Evolutionary conservation across 208 protist genomes (phyloP).

Genomic region (Leishmania guyanensis): DNA sequence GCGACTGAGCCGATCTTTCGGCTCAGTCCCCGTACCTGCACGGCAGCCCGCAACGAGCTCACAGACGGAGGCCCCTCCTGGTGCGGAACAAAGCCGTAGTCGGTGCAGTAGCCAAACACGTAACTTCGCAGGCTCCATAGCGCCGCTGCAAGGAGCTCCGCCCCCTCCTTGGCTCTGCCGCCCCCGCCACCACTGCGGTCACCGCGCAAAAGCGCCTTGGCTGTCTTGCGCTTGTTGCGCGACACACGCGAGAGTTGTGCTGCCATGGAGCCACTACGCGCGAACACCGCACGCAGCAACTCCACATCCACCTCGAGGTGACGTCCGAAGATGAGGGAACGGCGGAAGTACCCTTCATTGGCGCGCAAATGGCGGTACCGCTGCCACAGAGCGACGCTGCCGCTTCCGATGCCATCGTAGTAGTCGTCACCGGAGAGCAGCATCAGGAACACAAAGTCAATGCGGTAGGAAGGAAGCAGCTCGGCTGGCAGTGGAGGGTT

Average conservation of each 20-base stretch:
- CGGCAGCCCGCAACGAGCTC: constrained; percentile 42
- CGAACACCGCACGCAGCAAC: constrained; percentile 54
- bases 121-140: constrained; percentile 72
- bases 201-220: constrained; percentile 32
- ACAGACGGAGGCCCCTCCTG: constrained; percentile 26
- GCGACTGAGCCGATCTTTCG: constrained; percentile 25
- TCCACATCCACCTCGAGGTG: constrained; percentile 61
- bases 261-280: constrained; percentile 12
- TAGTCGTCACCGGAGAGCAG: constrained; percentile 80
- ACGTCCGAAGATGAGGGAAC: constrained; percentile 41
- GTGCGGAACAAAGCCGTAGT: constrained; percentile 56
- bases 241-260: constrained; percentile 18
- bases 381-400: constrained; percentile 57
- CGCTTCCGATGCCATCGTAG: constrained; percentile 64
- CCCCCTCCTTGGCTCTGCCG: constrained; percentile 36
- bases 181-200: constrained; percentile 15
- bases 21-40: constrained; percentile 27
- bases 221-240: constrained; percentile 51
- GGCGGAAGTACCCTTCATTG: constrained; percentile 65
- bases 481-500: constrained; percentile 43
- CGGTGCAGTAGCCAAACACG: constrained; percentile 51
- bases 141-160: constrained; percentile 61
- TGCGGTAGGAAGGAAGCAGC: constrained; percentile 74
- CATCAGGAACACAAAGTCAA: constrained; percentile 87
- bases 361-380: constrained; percentile 73